Evolutionary conservation across 2,329 filamentous ascomycete genomes (phyloP), one percentile per base, ranked within the genome.

Genomic region (Emericellopsis atlantica): DNA sequence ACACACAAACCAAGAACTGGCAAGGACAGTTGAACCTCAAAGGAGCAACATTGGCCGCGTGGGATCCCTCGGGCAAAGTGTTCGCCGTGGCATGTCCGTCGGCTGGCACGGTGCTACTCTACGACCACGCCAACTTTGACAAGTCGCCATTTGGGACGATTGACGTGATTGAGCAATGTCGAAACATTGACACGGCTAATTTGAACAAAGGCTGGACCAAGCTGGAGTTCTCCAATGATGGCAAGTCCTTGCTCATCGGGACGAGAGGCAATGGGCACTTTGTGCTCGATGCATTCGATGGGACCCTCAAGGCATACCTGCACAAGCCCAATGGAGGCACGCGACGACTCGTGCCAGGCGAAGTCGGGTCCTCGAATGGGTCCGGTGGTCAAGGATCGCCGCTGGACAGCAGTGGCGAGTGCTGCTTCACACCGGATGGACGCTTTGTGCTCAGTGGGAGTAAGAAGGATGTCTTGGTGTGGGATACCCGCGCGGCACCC

Each of bases 171-270:
- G 76, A 81, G 42, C 62, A 69, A 39, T 65, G 66, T 36, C 55
- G 64, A 53, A 44, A 62, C 53, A 52, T 67, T 39, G 66, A 74
- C 47, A 60, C 69, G 6, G 73, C 80, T 37, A 78, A 83, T 40
- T 61, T 72, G 1, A 66, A 75, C 45, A 72, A 72, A 40, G 81
- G 81, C 10, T 98, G 92, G 92, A 92, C 85, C 2, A 88, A 84
- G 50, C 71, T 98, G 34, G 88, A 95, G 52, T 96, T 98, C 57
- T 92, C 86, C 43, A 98, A 98, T 53, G 92, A 98, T 53, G 92
- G 92, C 15, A 94, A 94, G 54, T 77, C 77, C 45, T 63, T 98
- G 37, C 71, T 98, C 5, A 60, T 98, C 15, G 85, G 84, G 12
- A 96, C 90, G 2, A 85, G 81, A 38, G 86, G 84, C 6, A 73